These are phyloP conservation scores for Penicillium nucicola DNA, from an alignment of 495 filamentous ascomycete species.

Conservation along the genomic window DNA sequence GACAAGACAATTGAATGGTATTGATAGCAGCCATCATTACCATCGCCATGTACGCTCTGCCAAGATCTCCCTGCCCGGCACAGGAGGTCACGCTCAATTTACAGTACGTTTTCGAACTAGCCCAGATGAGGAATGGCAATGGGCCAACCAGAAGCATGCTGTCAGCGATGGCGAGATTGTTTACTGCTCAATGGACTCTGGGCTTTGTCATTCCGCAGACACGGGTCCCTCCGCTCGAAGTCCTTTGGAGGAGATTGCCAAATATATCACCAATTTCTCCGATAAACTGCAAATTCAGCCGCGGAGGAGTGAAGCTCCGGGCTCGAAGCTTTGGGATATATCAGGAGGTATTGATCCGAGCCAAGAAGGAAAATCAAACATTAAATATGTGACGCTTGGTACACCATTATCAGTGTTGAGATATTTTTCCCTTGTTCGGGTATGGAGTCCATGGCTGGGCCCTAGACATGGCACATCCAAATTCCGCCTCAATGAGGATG, in stretches of 20 bases:
- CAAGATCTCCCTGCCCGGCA: conserved; percentile 30
- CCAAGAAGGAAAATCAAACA: conserved; percentile 52
- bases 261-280: conserved; percentile 61
- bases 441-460: conserved; percentile 81
- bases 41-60: conserved; percentile 39
- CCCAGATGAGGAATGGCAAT: conserved; percentile 61
- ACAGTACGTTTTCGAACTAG: conserved; percentile 70
- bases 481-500: conserved; percentile 71
- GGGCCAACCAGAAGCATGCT: conserved; percentile 64
- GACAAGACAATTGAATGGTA: conserved; percentile 33
- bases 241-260: conserved; percentile 43
- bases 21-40: conserved; percentile 16
- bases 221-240: conserved; percentile 13
- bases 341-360: conserved; percentile 53
- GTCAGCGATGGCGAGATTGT: conserved; percentile 62
- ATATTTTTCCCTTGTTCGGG: conserved; percentile 78
- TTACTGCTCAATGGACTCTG: conserved; percentile 12
- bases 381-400: conserved; percentile 58
- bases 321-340: conserved; percentile 69
- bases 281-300: conserved; percentile 53
- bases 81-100: conserved; percentile 51
- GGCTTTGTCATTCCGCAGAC: background rate
- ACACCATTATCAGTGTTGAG: conserved; percentile 51
- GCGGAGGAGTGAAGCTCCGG: conserved; percentile 63
- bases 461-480: conserved; percentile 73